Base-by-base conservation (phyloP, 2,329 filamentous ascomycete genomes). In the Fusarium agapanthi region DNA sequence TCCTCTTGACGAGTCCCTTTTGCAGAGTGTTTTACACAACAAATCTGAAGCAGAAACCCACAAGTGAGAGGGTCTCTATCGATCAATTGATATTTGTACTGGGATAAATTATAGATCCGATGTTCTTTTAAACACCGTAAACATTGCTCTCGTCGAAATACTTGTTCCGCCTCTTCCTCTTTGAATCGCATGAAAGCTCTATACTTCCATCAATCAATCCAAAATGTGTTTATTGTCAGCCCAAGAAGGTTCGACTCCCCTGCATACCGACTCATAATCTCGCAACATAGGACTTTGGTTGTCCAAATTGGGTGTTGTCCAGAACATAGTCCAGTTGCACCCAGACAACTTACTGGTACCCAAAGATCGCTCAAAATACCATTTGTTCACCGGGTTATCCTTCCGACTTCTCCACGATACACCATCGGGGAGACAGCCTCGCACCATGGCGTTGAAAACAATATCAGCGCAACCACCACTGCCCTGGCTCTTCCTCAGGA, bases 291-390 rank as follows among this genome's bases (percentile, higher is more conserved):
- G 82, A 40, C 85, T 83, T 66, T 88, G 86, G 51, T 88, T 83
- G 47, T 89, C 84, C 62, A 91, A 85, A 51, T 89, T 88, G 1
- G 89, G 86, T 3, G 93, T 96, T 4, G 96, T 99, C 95, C 96
- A 99, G 79, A 99, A 99, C 95, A 98, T 98, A 7, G 95, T 94
- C 96, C 96, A 99, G 75, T 95, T 92, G 50, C 89, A 93, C n/a
- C 89, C 90, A 2, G 88, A 86, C 41, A 99, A 83, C 83, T 97
- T 96, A 87, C 91, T 93, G 5, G 91, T 95, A 0, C 96, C 96
- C 53, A 89, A 85, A 6, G 93, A 94, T 53, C 96, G 88, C 83
- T 99, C 96, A 83, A 98, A 98, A 81, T 99, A 99, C 96, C 96
- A 99, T 80, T 98, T 98, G 80, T 99, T 99, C 9, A 99, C 96